Base-by-base conservation (phyloP, 1,284 basidiomycete species). In the Neolentinus lepideus region DNA sequence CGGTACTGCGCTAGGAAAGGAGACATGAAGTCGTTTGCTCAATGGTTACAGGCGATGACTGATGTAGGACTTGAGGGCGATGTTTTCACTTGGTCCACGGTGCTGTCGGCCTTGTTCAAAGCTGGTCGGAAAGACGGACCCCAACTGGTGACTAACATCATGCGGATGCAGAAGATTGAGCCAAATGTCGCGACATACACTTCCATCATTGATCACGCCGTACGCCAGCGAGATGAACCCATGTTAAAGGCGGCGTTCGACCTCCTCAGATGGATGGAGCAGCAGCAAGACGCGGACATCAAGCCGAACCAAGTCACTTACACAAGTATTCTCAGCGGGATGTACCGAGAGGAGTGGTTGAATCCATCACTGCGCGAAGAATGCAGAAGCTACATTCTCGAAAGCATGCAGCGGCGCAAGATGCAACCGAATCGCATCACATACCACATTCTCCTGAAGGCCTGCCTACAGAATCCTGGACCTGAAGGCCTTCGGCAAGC, bases 51-150 rank as follows among this genome's bases (percentile, higher is more conserved):
- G 56, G 70, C 71, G 46, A 81, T 92, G 70, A 71, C 75, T 21
- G 68, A 72, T 2, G 72, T 70, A 1, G 76, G 75, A 0, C 64
- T 93, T 31, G 62, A 68, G 10, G 89, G 89, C 8, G 90, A 94
- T 63, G 81, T 86, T 3, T 83, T 86, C 68, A 93, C 87, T 0
- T 94, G 85, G 67, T 90, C 91, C 2, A 90, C 84, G 2, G 77
- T 94, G 26, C 81, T 94, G 11, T 81, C 85, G 24, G 86, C 88
- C 1, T 67, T 94, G 56, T 77, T 89, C 31, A 83, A 81, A 60
- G 79, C 80, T 6, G 80, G 82, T n/a, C 77, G 83, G 53, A 69
- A 78, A 27, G 84, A 92, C 61, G 84, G 89, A 2, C 77, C 81
- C 2, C 74, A 78, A 33, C 71, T 80, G 36, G 77, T 90, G 21